These are phyloP conservation scores for Calonectria naviculata DNA, from an alignment of 2,329 filamentous ascomycete species.

Conservation along the genomic window DNA sequence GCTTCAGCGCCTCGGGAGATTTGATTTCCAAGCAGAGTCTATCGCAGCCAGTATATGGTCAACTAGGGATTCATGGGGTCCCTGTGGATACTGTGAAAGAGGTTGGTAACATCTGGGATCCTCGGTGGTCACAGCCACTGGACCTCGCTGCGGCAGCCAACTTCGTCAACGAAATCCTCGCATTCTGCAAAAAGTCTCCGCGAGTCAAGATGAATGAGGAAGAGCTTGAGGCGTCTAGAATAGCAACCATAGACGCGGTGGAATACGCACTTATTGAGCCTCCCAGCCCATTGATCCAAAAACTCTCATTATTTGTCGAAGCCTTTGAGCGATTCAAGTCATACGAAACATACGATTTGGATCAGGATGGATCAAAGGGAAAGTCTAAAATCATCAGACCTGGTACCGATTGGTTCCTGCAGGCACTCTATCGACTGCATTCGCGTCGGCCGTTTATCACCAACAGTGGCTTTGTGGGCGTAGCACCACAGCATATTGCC, in stretches of 20 bases:
- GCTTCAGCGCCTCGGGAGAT: slow-evolving; percentile 16
- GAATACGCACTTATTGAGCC: background rate
- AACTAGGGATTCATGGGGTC: slow-evolving; percentile 1
- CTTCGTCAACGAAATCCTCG: slow-evolving; percentile 10
- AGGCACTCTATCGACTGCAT: background rate
- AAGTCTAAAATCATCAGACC: background rate
- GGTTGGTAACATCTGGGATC: slow-evolving; percentile 20
- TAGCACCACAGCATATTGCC: background rate
- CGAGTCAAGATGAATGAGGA: slow-evolving; percentile 8
- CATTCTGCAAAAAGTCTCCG: slow-evolving; percentile 20
- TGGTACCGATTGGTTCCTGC: background rate
- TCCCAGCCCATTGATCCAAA: background rate
- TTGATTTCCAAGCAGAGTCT: background rate
- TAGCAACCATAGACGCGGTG: slow-evolving; percentile 3
- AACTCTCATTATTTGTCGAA: background rate
- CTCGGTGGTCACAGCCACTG: slow-evolving; percentile 16
- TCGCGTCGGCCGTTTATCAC: slow-evolving; percentile 13
- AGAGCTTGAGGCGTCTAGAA: slow-evolving; percentile 4
- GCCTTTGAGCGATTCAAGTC: background rate
- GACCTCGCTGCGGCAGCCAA: background rate
- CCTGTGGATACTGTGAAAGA: slow-evolving; percentile 19
- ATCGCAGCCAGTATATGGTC: background rate
- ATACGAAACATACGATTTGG: background rate
- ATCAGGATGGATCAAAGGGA: background rate
- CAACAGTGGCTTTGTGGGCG: background rate